These are phyloP conservation scores for Pezicula carpinea DNA, from an alignment of 2,329 filamentous ascomycete species.

Conservation along the genomic window DNA sequence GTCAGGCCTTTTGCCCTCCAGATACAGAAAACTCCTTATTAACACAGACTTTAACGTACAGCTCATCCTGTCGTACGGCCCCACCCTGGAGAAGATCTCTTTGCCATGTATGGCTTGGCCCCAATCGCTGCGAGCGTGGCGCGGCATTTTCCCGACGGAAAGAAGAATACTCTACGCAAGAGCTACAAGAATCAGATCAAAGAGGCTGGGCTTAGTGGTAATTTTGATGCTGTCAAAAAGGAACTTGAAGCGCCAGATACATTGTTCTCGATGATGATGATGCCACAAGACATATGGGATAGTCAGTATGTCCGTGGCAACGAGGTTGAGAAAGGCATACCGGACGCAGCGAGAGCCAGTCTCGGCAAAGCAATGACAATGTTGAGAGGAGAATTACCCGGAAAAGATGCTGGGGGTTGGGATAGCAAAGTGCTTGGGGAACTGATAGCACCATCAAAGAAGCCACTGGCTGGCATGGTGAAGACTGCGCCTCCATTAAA, in stretches of 20 bases:
- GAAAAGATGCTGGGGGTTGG: constrained; percentile 38
- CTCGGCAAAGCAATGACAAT: constrained; percentile 51
- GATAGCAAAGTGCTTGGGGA: constrained; percentile 56
- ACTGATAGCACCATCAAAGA: constrained; percentile 26
- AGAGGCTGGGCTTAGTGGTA: constrained; percentile 54
- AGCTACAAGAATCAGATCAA: constrained; percentile 68
- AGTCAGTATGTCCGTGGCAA: constrained; percentile 48
- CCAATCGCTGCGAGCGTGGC: constrained; percentile 57
- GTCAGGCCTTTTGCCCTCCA: constrained; percentile 13
- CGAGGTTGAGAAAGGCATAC: constrained; percentile 50
- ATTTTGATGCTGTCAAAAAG: constrained; percentile 56
- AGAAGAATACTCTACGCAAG: constrained; percentile 63
- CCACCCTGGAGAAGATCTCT: constrained; percentile 53
- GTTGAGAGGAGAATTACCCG: constrained; percentile 51
- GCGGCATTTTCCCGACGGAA: constrained; percentile 58
- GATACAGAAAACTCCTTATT: constrained; percentile 26
- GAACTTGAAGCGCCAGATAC: constrained; percentile 46
- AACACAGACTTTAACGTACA: constrained; percentile 27
- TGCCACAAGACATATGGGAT: constrained; percentile 54
- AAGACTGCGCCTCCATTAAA: constrained; percentile 7
- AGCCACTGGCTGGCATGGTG: neutral
- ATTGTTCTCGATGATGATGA: constrained; percentile 46
- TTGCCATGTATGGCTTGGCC: constrained; percentile 51
- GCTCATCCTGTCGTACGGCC: constrained; percentile 34
- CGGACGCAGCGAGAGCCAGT: constrained; percentile 36